These are phyloP conservation scores for Lipomyces yarrowii DNA, from an alignment of 1,139 yeast genomes.

Conservation along the genomic window DNA sequence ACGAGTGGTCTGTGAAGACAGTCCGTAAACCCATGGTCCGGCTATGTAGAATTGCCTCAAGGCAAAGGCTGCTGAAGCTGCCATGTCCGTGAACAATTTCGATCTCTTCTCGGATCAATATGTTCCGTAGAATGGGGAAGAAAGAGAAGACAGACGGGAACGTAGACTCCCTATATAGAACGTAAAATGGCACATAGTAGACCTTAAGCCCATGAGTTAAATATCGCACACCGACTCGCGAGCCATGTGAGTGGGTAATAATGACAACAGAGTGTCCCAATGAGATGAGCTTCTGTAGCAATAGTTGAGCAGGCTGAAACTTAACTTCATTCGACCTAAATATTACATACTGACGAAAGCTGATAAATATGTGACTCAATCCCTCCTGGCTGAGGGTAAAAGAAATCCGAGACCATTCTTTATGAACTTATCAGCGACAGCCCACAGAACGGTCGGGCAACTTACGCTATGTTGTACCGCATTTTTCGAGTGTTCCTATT, in stretches of 20 bases:
- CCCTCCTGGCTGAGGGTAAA: constrained; percentile 98
- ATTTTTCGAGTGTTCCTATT: constrained; percentile 29
- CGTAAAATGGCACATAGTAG: constrained; percentile 83
- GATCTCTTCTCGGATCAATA: constrained; percentile 79
- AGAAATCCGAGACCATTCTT: constrained; percentile 94
- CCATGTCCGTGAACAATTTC: constrained; percentile 97
- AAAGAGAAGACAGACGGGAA: constrained; percentile 88
- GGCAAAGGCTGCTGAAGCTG: constrained; percentile 80
- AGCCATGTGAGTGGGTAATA: constrained; percentile 85
- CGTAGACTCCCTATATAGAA: constrained; percentile 77
- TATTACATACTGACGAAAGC: constrained; percentile 46
- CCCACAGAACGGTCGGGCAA: constrained; percentile 13
- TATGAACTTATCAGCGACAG: background rate
- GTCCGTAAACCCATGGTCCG: constrained; percentile 91
- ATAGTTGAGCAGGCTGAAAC: background rate
- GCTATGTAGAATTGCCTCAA: constrained; percentile 88
- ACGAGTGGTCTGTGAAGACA: constrained; percentile 92
- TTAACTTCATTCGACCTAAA: background rate
- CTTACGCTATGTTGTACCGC: constrained; percentile 53
- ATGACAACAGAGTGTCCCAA: constrained; percentile 91
- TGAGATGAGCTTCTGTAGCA: constrained; percentile 70
- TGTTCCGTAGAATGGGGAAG: constrained; percentile 82
- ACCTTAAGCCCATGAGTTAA: constrained; percentile 90
- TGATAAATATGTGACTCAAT: constrained; percentile 95
- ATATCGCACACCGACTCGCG: constrained; percentile 77